Evolutionary conservation across 495 filamentous ascomycete genomes (phyloP).

Genomic region (Annulohypoxylon stygium): DNA sequence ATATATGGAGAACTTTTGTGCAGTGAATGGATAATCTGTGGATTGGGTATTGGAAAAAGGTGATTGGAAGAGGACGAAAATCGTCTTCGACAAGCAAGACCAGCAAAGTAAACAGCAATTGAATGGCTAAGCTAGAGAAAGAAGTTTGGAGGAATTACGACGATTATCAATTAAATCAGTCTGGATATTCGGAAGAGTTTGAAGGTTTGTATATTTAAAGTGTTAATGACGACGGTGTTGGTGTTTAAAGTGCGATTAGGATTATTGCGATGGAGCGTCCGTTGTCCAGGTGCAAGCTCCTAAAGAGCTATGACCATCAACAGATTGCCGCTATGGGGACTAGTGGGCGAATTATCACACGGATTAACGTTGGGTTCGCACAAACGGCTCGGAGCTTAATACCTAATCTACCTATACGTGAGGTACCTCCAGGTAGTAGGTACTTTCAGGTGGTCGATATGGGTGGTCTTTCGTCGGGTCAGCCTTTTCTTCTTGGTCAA

Average conservation of each 20-base stretch:
- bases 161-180: background rate
- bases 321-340: slow-evolving; percentile 48
- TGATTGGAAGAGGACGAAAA: background rate
- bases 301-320: slow-evolving; percentile 51
- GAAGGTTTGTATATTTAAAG: background rate
- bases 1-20: background rate
- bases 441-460: slow-evolving; percentile 16
- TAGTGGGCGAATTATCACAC: slow-evolving; percentile 28
- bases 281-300: slow-evolving; percentile 46
- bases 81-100: background rate
- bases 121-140: background rate
- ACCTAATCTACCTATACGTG: slow-evolving; percentile 15
- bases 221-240: no score
- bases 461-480: background rate
- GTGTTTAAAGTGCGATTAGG: slow-evolving; percentile 4
- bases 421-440: slow-evolving; percentile 2
- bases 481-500: slow-evolving; percentile 39
- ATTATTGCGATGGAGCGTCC: slow-evolving; percentile 15
- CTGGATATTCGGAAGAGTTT: slow-evolving; percentile 7
- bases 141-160: slow-evolving; percentile 13
- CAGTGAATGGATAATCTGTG: background rate
- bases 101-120: background rate
- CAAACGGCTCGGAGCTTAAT: slow-evolving; percentile 18
- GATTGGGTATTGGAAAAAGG: background rate
- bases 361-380: slow-evolving; percentile 12